phyloP scores from a whole-genome alignment of 192 early-diverging fungal genomes.

The Spizellomyces punctatus region DNA sequence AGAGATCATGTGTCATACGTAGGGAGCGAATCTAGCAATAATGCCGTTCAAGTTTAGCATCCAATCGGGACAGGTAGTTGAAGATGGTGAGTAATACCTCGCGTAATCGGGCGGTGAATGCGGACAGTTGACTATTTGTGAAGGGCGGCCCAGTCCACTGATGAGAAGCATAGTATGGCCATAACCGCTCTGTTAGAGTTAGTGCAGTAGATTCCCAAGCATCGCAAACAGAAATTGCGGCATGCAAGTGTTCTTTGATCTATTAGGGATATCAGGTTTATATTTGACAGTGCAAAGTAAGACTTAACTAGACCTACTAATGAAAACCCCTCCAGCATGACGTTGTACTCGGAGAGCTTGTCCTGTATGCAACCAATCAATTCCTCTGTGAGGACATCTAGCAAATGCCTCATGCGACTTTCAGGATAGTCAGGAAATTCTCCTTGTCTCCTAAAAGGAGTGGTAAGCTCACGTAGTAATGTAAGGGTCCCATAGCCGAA shows the following conservation, averaged over 20 bases:
- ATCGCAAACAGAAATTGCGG: constrained; percentile 28
- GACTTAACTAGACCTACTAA: background rate
- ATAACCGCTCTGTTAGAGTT: constrained; percentile 48
- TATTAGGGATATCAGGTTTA: constrained; percentile 9
- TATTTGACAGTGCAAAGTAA: background rate
- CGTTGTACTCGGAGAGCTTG: constrained; percentile 17
- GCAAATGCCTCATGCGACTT: constrained; percentile 45
- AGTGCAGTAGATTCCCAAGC: constrained; percentile 18
- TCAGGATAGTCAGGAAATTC: constrained; percentile 40
- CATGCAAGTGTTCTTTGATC: constrained; percentile 41
- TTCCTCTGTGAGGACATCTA: constrained; percentile 35
- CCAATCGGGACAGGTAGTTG: background rate
- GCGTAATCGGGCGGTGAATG: constrained; percentile 29
- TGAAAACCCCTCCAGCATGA: constrained; percentile 22
- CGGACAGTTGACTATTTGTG: constrained; percentile 9
- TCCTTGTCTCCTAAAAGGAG: constrained; percentile 35
- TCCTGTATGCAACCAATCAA: constrained; percentile 33
- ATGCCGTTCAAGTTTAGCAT: constrained; percentile 5
- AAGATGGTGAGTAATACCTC: constrained; percentile 31
- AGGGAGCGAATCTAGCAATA: constrained; percentile 29
- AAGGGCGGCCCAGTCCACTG: constrained; percentile 46
- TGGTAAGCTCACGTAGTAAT: background rate
- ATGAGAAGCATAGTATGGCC: constrained; percentile 50
- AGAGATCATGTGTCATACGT: constrained; percentile 26
- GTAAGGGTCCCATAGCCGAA: background rate